Conservation (phyloP, 768 basidiomycete genomes). For the Leccinellum rugosiceps region DNA sequence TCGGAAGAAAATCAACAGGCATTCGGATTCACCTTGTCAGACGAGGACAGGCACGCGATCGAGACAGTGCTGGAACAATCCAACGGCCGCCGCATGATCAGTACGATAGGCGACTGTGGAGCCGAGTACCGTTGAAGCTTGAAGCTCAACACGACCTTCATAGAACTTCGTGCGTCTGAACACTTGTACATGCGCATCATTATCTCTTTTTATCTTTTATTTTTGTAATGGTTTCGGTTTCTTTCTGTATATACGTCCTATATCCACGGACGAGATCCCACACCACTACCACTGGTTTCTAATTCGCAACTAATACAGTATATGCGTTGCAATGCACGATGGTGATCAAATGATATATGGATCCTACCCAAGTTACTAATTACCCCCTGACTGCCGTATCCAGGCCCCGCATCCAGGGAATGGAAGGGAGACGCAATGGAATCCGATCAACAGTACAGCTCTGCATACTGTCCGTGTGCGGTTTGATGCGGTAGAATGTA, state of each 20-base stretch:
- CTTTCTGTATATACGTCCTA: background rate
- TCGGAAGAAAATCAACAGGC: conserved; percentile 63
- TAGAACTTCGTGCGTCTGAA: background rate
- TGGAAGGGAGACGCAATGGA: background rate
- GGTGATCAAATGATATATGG: background rate
- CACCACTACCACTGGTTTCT: background rate
- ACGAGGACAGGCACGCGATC: conserved; percentile 58
- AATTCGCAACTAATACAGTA: background rate
- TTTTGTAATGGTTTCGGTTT: background rate
- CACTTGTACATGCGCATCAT: background rate
- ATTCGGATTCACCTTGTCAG: conserved; percentile 54
- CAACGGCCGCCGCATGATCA: conserved; percentile 60
- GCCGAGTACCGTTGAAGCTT: conserved; percentile 62
- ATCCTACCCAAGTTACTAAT: background rate
- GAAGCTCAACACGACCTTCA: background rate
- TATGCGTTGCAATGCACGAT: background rate
- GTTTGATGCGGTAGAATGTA: background rate
- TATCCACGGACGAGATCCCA: background rate
- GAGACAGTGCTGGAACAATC: conserved; percentile 60
- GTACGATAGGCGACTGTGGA: conserved; percentile 77
- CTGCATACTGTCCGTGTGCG: background rate
- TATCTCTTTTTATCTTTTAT: background rate
- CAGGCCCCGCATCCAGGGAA: background rate
- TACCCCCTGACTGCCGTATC: background rate
- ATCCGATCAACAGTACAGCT: background rate